Percentiles rank a stretch among this genome's conserved stretches.
Conservation (phyloP, 2,329 filamentous ascomycete species). For the Alternaria hordeiaustralica region DNA sequence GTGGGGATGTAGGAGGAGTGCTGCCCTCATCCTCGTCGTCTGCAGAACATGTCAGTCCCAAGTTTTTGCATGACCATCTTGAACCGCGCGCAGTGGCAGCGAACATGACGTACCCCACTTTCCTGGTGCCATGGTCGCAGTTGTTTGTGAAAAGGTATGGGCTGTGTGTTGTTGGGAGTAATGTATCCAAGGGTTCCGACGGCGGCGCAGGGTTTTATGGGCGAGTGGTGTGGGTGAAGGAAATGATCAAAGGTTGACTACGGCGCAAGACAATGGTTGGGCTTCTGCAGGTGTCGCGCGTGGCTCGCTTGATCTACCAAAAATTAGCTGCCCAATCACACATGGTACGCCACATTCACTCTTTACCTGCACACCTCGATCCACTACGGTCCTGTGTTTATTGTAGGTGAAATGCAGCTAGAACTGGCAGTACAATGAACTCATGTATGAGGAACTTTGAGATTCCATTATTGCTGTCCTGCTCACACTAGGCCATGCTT, state of each 20-base stretch:
- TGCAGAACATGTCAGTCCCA: conserved; percentile 30
- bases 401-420: background rate
- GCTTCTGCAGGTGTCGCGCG: conserved; percentile 23
- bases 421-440: background rate
- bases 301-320: conserved; percentile 27
- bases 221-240: conserved; percentile 19
- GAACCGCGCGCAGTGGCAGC: conserved; percentile 25
- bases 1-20: conserved; percentile 57
- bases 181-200: background rate
- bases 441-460: background rate
- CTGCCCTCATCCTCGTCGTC: conserved; percentile 65
- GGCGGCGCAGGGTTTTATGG: conserved; percentile 10
- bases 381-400: background rate
- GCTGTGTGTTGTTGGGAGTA: background rate
- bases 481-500: background rate
- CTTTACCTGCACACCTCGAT: background rate
- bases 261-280: conserved; percentile 36
- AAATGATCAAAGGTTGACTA: conserved; percentile 25
- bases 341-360: conserved; percentile 4
- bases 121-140: conserved; percentile 46
- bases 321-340: conserved; percentile 43
- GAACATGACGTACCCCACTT: conserved; percentile 53
- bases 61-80: background rate
- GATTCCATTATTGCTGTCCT: background rate
- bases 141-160: conserved; percentile 10